These are phyloP conservation scores for Castanopsis chinensis DNA, from an alignment of 306 rosid species.

Conservation along the genomic window DNA sequence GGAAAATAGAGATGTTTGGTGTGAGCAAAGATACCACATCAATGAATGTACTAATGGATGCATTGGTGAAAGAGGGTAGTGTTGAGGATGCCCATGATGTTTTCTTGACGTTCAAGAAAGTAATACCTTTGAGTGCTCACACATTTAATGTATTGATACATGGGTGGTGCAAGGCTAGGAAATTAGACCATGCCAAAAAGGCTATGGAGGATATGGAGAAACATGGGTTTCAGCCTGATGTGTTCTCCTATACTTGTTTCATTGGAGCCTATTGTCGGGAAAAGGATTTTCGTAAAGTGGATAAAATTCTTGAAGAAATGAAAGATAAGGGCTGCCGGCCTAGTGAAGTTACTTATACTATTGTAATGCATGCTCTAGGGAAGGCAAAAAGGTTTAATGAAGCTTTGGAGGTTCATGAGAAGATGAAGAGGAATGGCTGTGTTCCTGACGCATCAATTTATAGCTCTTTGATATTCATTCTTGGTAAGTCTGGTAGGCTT, in stretches of 20 bases:
- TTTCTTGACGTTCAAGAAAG: slow-evolving; percentile 53
- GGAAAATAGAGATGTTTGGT: slow-evolving; percentile 40
- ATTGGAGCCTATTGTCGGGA: slow-evolving; percentile 54
- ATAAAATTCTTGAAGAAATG: slow-evolving; percentile 61
- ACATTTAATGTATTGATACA: slow-evolving; percentile 72
- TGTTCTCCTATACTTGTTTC: slow-evolving; percentile 52
- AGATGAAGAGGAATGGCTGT: slow-evolving; percentile 58
- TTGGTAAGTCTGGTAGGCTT: slow-evolving; percentile 64
- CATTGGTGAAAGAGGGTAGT: slow-evolving; percentile 61
- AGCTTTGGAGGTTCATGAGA: slow-evolving; percentile 59
- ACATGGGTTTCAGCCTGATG: slow-evolving; percentile 56
- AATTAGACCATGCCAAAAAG: slow-evolving; percentile 52
- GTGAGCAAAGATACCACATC: slow-evolving; percentile 42
- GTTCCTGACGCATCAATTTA: slow-evolving; percentile 54
- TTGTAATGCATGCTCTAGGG: slow-evolving; percentile 57
- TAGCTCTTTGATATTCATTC: slow-evolving; percentile 56
- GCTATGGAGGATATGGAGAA: slow-evolving; percentile 68
- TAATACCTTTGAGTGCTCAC: slow-evolving; percentile 30
- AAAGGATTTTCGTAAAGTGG: slow-evolving; percentile 64
- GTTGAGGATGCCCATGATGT: slow-evolving; percentile 64
- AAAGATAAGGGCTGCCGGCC: slow-evolving; percentile 48
- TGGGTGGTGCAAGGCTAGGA: slow-evolving; percentile 72
- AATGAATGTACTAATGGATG: slow-evolving; percentile 59
- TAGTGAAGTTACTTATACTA: slow-evolving; percentile 59
- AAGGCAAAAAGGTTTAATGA: slow-evolving; percentile 51